Conservation (phyloP, 176 grass and related monocot species). For the Echinochloa phyllopogon region DNA sequence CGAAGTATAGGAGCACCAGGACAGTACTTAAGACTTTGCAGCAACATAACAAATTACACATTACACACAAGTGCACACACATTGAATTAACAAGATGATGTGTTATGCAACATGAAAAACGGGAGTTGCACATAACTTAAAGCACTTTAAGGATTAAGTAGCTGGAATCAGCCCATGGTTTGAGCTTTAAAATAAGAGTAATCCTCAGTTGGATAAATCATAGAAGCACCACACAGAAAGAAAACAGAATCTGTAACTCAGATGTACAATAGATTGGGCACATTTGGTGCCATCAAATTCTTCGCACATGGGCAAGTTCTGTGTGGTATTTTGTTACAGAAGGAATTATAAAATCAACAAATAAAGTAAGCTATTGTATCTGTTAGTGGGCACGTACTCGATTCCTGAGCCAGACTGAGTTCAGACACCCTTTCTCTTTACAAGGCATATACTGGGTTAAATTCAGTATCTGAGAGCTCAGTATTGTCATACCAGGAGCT, state of each 20-base stretch:
- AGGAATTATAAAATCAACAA: constrained; percentile 47
- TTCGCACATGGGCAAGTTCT: constrained; percentile 34
- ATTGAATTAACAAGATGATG: not conserved
- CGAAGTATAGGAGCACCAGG: not conserved
- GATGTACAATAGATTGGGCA: constrained; percentile 47
- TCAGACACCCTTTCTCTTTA: constrained; percentile 52
- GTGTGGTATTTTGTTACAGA: constrained; percentile 39
- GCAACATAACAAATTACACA: constrained; percentile 32
- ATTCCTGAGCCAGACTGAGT: constrained; percentile 13
- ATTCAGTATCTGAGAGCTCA: constrained; percentile 80
- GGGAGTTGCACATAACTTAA: constrained; percentile 18
- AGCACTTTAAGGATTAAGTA: not conserved
- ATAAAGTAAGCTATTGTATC: constrained; percentile 43
- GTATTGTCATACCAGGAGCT: constrained; percentile 84
- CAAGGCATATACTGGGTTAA: constrained; percentile 90
- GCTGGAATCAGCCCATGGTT: not conserved
- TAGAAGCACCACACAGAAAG: not conserved
- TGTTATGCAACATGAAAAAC: not conserved
- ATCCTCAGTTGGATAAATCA: not conserved
- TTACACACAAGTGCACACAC: constrained; percentile 28
- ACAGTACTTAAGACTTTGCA: not conserved
- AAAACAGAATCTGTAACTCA: constrained; percentile 40
- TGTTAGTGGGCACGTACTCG: constrained; percentile 53
- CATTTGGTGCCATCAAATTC: constrained; percentile 37
- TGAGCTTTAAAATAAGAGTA: constrained; percentile 6